Base-by-base conservation (phyloP, 495 filamentous ascomycete species). In the Aspergillus carlsbadensis region DNA sequence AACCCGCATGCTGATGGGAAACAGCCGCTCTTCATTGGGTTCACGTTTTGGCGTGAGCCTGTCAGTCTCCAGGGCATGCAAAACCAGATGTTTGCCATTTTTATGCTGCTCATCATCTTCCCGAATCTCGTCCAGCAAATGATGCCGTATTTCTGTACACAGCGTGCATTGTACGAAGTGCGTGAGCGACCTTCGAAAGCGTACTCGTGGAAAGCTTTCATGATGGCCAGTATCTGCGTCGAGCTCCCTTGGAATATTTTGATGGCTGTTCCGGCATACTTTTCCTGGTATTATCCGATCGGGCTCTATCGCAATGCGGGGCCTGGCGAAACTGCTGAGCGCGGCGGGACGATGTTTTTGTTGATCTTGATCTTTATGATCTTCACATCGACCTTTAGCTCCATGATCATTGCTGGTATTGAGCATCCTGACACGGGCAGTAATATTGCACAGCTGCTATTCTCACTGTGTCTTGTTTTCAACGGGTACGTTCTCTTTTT, bases 51-150 rank as follows among this genome's bases (percentile, higher is more conserved):
- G 81, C 78, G 84, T 17, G 81, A 88, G 6, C 73, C 81, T 24
- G 88, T 84, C 65, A 82, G 79, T 15, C 70, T 86, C 2, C 89
- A 94, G 68, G 91, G 90, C 36, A 80, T 96, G 15, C 89, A 92
- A 64, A 94, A 95, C 66, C 87, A 92, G 64, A 87, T 94, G 77
- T 94, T 95, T 65, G 77, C 83, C 63, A 85, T 96, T 63, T 96
- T 96, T 76, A 85, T 92, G 78, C 70, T 96, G 5, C 73, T 91
- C 41, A 87, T 83, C 20, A 83, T 96, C 56, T 88, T 93, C 67
- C 83, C 84, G 50, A 84, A 87, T 59, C 73, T 93, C 21, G 82
- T 87, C 11, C 84, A 91, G 59, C 91, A 95, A 65, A 91, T 88
- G 58, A 94, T 95, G 87, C 91, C 91, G 0, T 80, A 88, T 62